These are phyloP conservation scores for Austroboletus festivus DNA, from an alignment of 768 basidiomycete genomes.

Conservation along the genomic window DNA sequence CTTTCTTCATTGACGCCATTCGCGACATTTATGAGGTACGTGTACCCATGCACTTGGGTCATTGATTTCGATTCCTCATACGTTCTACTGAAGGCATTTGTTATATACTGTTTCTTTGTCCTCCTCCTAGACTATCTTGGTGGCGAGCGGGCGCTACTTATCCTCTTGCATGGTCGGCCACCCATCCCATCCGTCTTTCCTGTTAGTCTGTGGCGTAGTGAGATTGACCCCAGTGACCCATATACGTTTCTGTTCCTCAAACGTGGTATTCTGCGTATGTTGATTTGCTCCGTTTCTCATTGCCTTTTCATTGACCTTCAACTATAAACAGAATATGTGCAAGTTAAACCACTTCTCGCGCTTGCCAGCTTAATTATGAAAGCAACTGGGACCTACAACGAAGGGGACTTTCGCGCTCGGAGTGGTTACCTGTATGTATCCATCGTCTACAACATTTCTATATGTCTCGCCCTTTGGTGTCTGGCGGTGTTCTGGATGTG, in stretches of 20 bases:
- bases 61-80: not conserved
- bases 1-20: slow-evolving; percentile 93
- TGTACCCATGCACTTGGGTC: not conserved
- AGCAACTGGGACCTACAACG: slow-evolving; percentile 80
- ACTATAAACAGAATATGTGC: slow-evolving; percentile 81
- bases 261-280: slow-evolving; percentile 85
- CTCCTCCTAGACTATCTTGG: slow-evolving; percentile 83
- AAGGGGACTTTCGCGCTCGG: slow-evolving; percentile 79
- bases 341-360: slow-evolving; percentile 90
- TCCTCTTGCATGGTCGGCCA: slow-evolving; percentile 85
- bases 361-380: slow-evolving; percentile 83
- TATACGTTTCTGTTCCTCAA: slow-evolving; percentile 92
- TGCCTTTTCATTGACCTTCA: not conserved
- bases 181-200: slow-evolving; percentile 89
- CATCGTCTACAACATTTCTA: slow-evolving; percentile 80
- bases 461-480: slow-evolving; percentile 80
- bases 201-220: slow-evolving; percentile 72
- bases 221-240: slow-evolving; percentile 93
- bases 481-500: slow-evolving; percentile 97
- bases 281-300: slow-evolving; percentile 10
- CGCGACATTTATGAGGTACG: slow-evolving; percentile 94
- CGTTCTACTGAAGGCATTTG: slow-evolving; percentile 64
- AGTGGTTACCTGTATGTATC: slow-evolving; percentile 93
- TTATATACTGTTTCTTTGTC: slow-evolving; percentile 90
- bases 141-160: slow-evolving; percentile 90